A percentile compares a stretch with the other conserved stretches of the same genome.
phyloP scores from a whole-genome alignment of 2,329 filamentous ascomycete species.

The Ploettnerulaceae sp. region DNA sequence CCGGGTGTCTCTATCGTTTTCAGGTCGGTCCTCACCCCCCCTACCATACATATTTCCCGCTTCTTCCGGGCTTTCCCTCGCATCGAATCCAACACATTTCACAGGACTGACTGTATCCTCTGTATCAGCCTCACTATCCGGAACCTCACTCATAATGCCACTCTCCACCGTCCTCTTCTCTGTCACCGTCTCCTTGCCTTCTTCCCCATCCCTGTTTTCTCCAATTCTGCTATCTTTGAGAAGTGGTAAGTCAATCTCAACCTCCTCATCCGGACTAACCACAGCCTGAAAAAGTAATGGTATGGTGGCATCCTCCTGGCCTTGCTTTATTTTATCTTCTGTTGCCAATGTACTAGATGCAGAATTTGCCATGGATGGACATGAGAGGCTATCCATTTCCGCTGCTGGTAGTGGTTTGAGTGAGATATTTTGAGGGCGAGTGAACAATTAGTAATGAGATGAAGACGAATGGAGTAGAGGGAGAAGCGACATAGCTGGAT shows the following conservation, averaged over 20 bases:
- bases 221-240: background rate
- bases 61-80: too few relatives aligned
- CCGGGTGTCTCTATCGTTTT: background rate
- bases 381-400: too few relatives aligned
- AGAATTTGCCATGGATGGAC: too few relatives aligned
- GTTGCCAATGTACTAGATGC: too few relatives aligned
- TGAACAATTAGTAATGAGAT: too few relatives aligned
- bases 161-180: background rate
- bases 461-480: too few relatives aligned
- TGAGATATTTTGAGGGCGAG: too few relatives aligned
- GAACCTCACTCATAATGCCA: constrained; percentile 9
- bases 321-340: background rate
- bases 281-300: background rate
- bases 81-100: background rate
- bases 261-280: background rate
- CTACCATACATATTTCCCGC: too few relatives aligned
- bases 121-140: constrained; percentile 12
- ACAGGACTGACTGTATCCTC: constrained; percentile 5
- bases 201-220: background rate
- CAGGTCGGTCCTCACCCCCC: background rate
- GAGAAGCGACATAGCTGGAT: too few relatives aligned
- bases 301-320: background rate
- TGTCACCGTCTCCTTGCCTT: background rate
- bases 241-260: background rate
- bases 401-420: too few relatives aligned